These are phyloP conservation scores for Ophiostoma australiae DNA, from an alignment of 2,329 filamentous ascomycete species.

Conservation along the genomic window DNA sequence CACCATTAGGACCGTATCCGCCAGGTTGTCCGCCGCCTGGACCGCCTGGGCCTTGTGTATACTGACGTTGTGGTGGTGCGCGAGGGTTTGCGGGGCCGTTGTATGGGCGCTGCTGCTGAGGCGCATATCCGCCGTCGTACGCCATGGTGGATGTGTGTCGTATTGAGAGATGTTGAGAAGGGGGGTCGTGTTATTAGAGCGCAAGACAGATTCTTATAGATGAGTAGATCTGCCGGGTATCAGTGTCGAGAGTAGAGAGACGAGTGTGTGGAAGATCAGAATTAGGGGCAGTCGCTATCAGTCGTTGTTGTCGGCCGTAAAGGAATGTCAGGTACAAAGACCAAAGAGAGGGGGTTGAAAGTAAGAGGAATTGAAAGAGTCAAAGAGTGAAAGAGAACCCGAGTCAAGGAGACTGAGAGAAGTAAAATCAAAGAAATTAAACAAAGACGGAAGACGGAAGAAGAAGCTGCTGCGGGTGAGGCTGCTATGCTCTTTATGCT, in stretches of 20 bases:
- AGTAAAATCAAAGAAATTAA: not conserved
- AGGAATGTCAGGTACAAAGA: constrained; percentile 19
- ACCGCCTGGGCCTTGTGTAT: constrained; percentile 32
- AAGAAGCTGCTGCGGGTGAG: constrained; percentile 6
- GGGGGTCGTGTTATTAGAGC: not conserved
- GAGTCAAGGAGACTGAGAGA: not conserved
- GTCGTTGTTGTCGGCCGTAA: constrained; percentile 6
- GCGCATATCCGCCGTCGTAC: constrained; percentile 47
- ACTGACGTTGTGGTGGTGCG: constrained; percentile 38
- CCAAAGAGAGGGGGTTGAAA: not conserved
- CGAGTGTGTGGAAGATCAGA: not conserved
- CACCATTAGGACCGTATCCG: constrained; percentile 36
- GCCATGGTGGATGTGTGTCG: constrained; percentile 40
- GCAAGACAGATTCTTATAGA: not conserved
- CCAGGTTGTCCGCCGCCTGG: constrained; percentile 29
- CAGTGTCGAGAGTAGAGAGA: not conserved
- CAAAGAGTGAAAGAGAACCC: not conserved
- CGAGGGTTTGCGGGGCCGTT: constrained; percentile 43
- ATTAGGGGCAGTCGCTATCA: not conserved
- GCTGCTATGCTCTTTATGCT: constrained; percentile 20
- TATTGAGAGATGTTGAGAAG: not conserved
- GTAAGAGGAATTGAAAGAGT: not conserved
- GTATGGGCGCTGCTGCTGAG: constrained; percentile 40
- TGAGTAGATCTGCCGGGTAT: not conserved
- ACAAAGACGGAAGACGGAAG: not conserved